Conservation (phyloP, 345 rosid genomes). For the Syzygium aqueum region DNA sequence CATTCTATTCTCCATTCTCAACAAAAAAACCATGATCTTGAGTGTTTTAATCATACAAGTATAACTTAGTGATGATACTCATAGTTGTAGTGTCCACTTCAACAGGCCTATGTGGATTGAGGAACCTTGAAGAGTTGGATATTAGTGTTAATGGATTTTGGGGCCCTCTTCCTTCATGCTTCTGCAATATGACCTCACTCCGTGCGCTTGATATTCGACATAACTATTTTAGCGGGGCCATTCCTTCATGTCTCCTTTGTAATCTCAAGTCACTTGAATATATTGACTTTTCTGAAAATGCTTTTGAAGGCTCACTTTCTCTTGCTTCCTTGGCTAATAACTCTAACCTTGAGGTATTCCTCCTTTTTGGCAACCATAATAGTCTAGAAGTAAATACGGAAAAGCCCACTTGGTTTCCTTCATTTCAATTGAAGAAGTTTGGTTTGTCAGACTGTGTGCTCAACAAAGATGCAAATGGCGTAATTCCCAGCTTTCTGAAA, state of each 20-base stretch:
- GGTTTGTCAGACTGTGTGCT: background rate
- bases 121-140: background rate
- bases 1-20: background rate
- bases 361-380: background rate
- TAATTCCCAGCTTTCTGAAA: slow-evolving; percentile 1
- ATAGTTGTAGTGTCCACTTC: background rate
- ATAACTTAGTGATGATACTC: background rate
- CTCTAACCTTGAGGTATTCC: background rate
- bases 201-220: background rate
- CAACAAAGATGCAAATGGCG: background rate
- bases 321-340: background rate
- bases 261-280: background rate
- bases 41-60: background rate
- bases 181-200: background rate
- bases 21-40: background rate
- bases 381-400: background rate
- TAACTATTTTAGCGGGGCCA: background rate
- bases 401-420: background rate
- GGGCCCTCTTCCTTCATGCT: background rate
- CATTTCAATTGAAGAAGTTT: background rate
- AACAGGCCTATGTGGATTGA: background rate
- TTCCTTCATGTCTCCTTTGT: background rate
- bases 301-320: background rate
- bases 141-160: background rate
- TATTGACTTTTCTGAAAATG: background rate